Base-by-base conservation (phyloP, 2,329 filamentous ascomycete species). In the Colletotrichum eleusines region DNA sequence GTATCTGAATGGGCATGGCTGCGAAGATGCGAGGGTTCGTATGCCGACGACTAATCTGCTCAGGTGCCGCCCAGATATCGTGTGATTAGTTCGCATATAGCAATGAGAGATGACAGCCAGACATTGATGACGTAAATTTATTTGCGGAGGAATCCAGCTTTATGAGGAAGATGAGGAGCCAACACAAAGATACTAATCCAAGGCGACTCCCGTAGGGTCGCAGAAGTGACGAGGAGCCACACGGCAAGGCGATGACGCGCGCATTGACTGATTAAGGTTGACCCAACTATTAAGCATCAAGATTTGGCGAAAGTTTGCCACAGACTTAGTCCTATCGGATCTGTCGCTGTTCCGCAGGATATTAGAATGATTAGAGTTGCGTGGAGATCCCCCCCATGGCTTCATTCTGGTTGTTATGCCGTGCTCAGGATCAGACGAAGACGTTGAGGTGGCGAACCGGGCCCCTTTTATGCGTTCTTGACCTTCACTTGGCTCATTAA, bases 1-100 rank as follows among this genome's bases (percentile, higher is more conserved):
- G 63, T 18, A 71, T 35, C 18, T 71, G 42, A 51, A 71, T 63
- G 16, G 63, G 44, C 68, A 71, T 71, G n/a, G 42, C 16, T n/a
- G 12, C 12, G 20, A 26, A 38, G 31, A n/a, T 35, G 31, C 48
- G 11, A 42, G 33, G n/a, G 14, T 16, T 14, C 31, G n/a, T 20
- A 11, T 18, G n/a, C 33, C 12, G 23, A 38, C 51, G 11, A 12
- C 20, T n/a, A 4, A 38, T 23, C 51, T 38, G 31, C 51, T 33
- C 2, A 55, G 31, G n/a, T 55, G 20, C 20, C 51, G 31, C 20
- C 14, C 12, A 23, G 8, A 3, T 35, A 14, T 55, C 11, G n/a
- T 26, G 35, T 35, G 20, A 6, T 46, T 23, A 12, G 16, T 23
- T 16, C 3, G 3, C 20, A 26, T 14, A 26, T 14, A 12, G n/a